Conservation (phyloP, 2,329 filamentous ascomycete species). For the Westerdykella ornata region DNA sequence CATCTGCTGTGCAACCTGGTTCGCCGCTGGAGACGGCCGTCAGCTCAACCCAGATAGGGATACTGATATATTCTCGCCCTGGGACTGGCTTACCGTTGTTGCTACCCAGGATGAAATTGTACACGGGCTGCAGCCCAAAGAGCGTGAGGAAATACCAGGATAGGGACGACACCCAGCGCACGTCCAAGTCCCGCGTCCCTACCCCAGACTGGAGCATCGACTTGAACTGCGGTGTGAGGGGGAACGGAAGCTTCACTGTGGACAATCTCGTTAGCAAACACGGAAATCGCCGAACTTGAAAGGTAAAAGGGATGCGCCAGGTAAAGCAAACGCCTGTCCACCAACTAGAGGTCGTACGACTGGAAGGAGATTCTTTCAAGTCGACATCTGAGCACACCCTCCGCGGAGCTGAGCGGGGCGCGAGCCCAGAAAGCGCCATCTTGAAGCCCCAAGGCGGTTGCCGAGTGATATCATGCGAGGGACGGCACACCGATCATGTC, state of each 20-base stretch:
- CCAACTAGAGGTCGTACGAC: too few relatives aligned
- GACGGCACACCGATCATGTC: too few relatives aligned
- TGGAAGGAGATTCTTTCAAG: too few relatives aligned
- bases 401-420: too few relatives aligned
- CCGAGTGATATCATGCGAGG: too few relatives aligned
- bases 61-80: not conserved
- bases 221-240: conserved; percentile 97
- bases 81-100: conserved; percentile 69
- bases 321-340: conserved; percentile 1
- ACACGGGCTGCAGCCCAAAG: conserved; percentile 92
- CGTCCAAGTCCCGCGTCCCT: conserved; percentile 90
- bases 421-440: too few relatives aligned
- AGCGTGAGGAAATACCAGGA: conserved; percentile 99
- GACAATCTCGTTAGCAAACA: conserved; percentile 1
- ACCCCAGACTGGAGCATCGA: conserved; percentile 98
- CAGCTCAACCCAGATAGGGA: conserved; percentile 17
- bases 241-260: conserved; percentile 90
- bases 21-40: conserved; percentile 60
- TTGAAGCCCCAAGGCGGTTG: too few relatives aligned
- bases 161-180: conserved; percentile 96
- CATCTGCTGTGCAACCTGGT: conserved; percentile 83
- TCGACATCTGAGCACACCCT: too few relatives aligned
- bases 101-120: conserved; percentile 91
- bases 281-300: not conserved
- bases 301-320: too few relatives aligned